Evolutionary conservation across 2,329 filamentous ascomycete genomes (phyloP).

Genomic region (Balansia obtecta): DNA sequence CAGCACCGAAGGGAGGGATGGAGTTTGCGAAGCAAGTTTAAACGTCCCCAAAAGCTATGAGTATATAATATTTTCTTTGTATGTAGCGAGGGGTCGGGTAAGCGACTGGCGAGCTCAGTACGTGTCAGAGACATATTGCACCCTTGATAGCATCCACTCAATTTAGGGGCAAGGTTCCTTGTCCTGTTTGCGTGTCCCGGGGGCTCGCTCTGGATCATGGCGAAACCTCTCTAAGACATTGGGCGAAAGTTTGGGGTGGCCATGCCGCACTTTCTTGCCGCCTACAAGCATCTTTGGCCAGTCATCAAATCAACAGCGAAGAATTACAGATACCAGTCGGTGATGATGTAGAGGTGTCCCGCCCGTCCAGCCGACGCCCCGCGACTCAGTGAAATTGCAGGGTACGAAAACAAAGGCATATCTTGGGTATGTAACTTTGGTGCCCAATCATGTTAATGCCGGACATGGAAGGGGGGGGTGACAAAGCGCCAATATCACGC

Average conservation of each 20-base stretch:
- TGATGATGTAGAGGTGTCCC: background rate
- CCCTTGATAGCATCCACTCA: background rate
- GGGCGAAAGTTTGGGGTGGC: background rate
- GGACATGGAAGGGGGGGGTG: background rate
- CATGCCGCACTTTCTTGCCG: slow-evolving; percentile 1
- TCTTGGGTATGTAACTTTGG: no score
- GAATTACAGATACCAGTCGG: background rate
- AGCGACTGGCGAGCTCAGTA: background rate
- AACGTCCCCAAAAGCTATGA: no score
- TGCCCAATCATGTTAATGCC: no score
- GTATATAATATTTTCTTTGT: background rate
- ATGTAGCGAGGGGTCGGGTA: background rate
- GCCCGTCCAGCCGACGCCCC: background rate
- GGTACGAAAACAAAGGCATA: no score
- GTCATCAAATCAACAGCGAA: background rate
- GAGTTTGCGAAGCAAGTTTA: no score
- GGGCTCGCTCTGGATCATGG: background rate
- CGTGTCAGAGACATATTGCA: background rate
- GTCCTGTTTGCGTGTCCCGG: background rate
- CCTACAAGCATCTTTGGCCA: background rate
- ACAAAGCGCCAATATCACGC: background rate
- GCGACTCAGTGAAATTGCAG: background rate
- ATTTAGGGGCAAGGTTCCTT: background rate
- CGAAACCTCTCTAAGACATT: background rate
- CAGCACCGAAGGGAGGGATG: background rate